These are phyloP conservation scores for Kwoniella europaea DNA, from an alignment of 768 basidiomycete species.

Conservation along the genomic window DNA sequence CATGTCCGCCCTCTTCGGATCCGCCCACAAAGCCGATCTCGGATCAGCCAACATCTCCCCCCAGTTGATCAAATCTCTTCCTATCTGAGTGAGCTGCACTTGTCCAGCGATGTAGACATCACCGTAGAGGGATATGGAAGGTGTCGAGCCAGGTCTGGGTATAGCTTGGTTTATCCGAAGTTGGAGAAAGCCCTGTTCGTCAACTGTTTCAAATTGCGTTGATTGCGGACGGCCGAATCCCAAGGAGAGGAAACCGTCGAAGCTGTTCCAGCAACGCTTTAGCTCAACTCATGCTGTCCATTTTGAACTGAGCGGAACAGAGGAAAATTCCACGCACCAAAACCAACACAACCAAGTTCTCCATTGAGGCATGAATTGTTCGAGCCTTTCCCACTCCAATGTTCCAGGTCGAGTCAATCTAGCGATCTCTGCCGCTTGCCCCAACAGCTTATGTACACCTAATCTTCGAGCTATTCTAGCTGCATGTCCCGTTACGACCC, in stretches of 20 bases:
- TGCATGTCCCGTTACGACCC: constrained; percentile 48
- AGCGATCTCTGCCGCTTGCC: constrained; percentile 35
- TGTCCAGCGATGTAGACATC: constrained; percentile 49
- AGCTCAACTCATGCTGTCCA: not conserved
- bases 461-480: constrained; percentile 37
- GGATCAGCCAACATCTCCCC: constrained; percentile 38
- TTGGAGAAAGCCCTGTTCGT: constrained; percentile 42
- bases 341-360: constrained; percentile 44
- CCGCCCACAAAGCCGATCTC: constrained; percentile 22
- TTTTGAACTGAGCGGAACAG: not conserved
- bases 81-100: constrained; percentile 47
- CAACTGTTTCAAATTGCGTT: constrained; percentile 45
- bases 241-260: constrained; percentile 45
- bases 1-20: constrained; percentile 31
- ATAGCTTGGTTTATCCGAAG: constrained; percentile 31
- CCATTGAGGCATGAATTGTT: constrained; percentile 46
- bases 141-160: constrained; percentile 30
- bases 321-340: constrained; percentile 6
- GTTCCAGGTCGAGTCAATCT: constrained; percentile 27
- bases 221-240: constrained; percentile 49
- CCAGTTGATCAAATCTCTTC: constrained; percentile 43
- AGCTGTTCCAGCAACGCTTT: constrained; percentile 7
- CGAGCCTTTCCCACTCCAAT: constrained; percentile 33
- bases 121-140: constrained; percentile 33
- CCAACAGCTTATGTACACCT: constrained; percentile 42